Evolutionary conservation across 371 early-diverging fungal species (phyloP).

Genomic region (Dinochytrium kinnereticum): DNA sequence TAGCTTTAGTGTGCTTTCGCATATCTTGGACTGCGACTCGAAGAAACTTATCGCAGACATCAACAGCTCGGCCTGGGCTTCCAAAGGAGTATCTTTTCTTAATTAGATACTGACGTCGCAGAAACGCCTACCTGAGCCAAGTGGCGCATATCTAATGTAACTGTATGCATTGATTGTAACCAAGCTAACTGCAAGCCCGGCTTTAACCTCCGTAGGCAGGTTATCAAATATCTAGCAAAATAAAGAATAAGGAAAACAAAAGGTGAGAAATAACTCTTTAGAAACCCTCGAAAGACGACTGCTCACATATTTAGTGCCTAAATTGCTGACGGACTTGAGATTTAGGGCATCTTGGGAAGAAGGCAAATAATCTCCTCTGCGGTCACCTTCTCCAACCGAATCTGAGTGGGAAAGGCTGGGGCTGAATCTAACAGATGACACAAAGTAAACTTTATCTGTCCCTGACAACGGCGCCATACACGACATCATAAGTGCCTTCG

Average conservation of each 20-base stretch:
- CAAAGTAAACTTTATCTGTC: neutral
- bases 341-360: no score
- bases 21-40: neutral
- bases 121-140: neutral
- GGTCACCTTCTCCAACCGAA: no score
- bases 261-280: no score
- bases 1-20: neutral
- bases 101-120: neutral
- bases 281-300: no score
- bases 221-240: neutral
- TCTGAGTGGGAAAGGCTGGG: neutral
- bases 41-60: neutral
- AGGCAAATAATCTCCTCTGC: no score
- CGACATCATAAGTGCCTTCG: neutral
- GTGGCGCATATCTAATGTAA: conserved; percentile 2
- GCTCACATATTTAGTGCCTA: no score
- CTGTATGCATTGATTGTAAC: neutral
- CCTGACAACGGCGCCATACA: neutral
- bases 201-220: neutral
- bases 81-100: neutral
- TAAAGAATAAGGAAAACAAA: no score
- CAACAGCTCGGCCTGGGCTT: conserved; percentile 1
- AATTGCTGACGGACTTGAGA: no score
- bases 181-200: neutral
- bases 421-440: neutral